Base-by-base conservation (phyloP, 352 stramenopile species). In the Globisporangium solare region DNA sequence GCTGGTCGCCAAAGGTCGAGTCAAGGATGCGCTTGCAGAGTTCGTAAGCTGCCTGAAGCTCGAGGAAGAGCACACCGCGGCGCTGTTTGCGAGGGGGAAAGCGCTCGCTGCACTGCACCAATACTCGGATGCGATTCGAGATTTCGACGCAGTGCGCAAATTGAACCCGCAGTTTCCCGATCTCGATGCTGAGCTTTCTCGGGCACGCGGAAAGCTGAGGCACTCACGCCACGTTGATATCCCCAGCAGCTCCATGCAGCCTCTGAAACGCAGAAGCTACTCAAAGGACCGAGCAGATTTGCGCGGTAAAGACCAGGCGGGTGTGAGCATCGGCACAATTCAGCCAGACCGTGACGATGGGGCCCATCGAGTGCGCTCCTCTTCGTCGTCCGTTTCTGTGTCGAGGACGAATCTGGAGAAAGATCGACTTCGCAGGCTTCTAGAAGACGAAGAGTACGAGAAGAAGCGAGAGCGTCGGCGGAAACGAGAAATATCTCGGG, bases 41-140 rank as follows among this genome's bases (percentile, higher is more conserved):
- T 78, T 78, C 37, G 51, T 57, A n/a, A 76, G 61, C 51, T 68
- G 65, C 2, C 47, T 83, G 1, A 63, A 64, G 47, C 58, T 83
- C 12, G 58, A 80, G 17, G 66, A 74, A 2, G 20, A 10, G 1
- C 64, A 80, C 37, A 31, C 41, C 0, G 31, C 52, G 5, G 68
- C 66, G 5, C 47, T 64, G 40, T 51, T 53, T 35, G 32, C 62
- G 10, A 68, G 72, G 18, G 70, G 70, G 0, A 49, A 71, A 32
- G 51, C 63, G 39, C 61, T 61, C 27, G 45, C 61, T 0, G 47
- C 60, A 18, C 21, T 68, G n/a, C 65, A 61, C 14, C 65, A 70
- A 22, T 73, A 71, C 7, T 51, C 68, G 2, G 73, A 83, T 12
- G 68, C 70, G 2, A 63, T 83, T 13, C 47, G 62, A 1, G 66